phyloP scores from a whole-genome alignment of 2,329 filamentous ascomycete species.

The Ophiostoma ulmi region DNA sequence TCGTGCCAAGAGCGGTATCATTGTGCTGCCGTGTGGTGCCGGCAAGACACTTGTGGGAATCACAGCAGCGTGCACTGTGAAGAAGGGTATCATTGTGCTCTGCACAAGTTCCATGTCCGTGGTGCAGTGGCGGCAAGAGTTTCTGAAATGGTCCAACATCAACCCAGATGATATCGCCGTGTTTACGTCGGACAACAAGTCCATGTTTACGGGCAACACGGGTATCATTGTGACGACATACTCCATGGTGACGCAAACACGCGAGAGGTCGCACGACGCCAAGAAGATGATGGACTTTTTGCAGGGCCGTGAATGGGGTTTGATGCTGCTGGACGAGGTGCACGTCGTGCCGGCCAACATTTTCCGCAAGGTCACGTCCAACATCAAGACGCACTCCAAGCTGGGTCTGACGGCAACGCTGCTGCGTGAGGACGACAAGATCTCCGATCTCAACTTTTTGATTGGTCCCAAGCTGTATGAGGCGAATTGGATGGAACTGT shows the following conservation, averaged over 20 bases:
- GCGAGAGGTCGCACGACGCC: conserved; percentile 83
- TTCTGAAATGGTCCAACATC: conserved; percentile 96
- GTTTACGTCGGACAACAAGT: conserved; percentile 91
- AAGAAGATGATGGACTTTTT: conserved; percentile 98
- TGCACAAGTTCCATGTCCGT: conserved; percentile 98
- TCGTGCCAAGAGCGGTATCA: conserved; percentile 93
- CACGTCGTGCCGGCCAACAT: conserved; percentile 97
- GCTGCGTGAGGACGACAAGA: conserved; percentile 95
- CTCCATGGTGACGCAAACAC: conserved; percentile 93
- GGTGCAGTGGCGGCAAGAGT: conserved; percentile 93
- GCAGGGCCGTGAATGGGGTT: conserved; percentile 82
- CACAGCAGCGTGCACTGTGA: conserved; percentile 94
- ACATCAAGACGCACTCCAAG: conserved; percentile 92
- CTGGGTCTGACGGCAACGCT: conserved; percentile 90
- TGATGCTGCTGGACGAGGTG: conserved; percentile 96
- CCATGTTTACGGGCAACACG: conserved; percentile 75
- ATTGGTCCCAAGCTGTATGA: conserved; percentile 97
- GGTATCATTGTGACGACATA: conserved; percentile 98
- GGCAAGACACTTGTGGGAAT: conserved; percentile 98
- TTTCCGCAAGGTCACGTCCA: conserved; percentile 88
- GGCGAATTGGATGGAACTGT: conserved; percentile 98
- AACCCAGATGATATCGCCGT: conserved; percentile 88
- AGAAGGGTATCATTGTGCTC: conserved; percentile 90
- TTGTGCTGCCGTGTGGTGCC: conserved; percentile 91
- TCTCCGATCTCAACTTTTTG: conserved; percentile 92